Base-by-base conservation (phyloP, 106 monocot species). In the Xerophyta viscosa region DNA sequence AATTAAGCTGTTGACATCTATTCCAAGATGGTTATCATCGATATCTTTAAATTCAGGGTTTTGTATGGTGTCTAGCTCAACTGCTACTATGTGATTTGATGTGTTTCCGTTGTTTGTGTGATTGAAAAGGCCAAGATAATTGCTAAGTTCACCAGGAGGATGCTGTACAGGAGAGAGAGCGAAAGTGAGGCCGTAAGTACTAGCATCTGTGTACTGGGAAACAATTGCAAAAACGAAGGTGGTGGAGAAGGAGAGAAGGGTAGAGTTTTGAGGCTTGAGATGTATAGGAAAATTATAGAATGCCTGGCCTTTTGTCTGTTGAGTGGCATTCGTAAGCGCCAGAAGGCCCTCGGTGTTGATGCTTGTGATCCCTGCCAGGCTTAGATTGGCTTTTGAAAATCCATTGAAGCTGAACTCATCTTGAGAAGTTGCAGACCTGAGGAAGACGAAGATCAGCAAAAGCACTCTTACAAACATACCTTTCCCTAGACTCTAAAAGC, bases 291-390 rank as follows among this genome's bases (percentile, higher is more conserved):
- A 46, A 56, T 24, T 54, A 4, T 52, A 52, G 28, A 52, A 52
- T 0, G 28, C 52, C 19, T 29, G 27, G 27, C 66, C 66, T 8
- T 31, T 56, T 19, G 12, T 23, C 12, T 23, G 27, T 15, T n/a
- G 8, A 1, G 66, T 66, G 24, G 25, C 26, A 29, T 66, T 66
- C 28, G 66, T 66, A 13, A 66, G 31, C 10, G 8, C 24, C 30
- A 66, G 31, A 20, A 66, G 56, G 55, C 65, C 65, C 17, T 46
- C 36, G 8, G 42, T 18, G 6, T 41, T 31, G 0, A 65, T 22
- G 18, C 41, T 43, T 27, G 65, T 11, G 4, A 30, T 26, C 8
- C 65, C 65, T 12, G 53, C 46, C 8, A 55, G 43, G 46, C 66
- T 66, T 2, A 66, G 56, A 24, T 66, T 54, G 6, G 52, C 29